Evolutionary conservation across 1,139 yeast genomes (phyloP), one percentile per base, ranked within the genome.

Genomic region (Kodamaea derodonti): DNA sequence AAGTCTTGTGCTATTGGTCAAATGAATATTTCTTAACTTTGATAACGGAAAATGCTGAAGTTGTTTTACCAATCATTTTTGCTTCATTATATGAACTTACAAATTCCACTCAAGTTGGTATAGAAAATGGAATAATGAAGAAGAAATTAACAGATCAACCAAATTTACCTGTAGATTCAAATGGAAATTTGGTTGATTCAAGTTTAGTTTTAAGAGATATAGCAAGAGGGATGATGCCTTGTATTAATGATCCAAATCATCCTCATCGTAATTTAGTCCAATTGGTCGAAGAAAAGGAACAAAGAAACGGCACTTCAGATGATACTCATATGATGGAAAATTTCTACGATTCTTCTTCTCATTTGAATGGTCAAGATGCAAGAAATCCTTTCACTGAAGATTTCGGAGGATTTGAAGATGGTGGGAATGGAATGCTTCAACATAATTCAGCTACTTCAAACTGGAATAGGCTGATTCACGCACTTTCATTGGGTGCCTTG

Each of bases 381-480:
- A 23, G 41, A 24, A 39, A 39, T 24, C 43, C 39, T 12, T 37
- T 39, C 26, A 24, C 32, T 27, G 51, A 47, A 16, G 51, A 46
- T 30, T 46, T 45, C 29, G 36, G 38, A 18, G 41, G 37, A 15
- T 46, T 43, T 28, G 51, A 47, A 14, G 51, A 47, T 16, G 47
- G 47, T 20, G 44, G 45, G 10, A 40, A 37, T 32, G 43, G 43
- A 24, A 39, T 45, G 46, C 49, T 45, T 20, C 50, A 43, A 28
- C 74, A 69, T 45, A 69, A 69, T 44, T 67, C 72, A 27, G 75
- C 75, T 26, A 69, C 75, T 10, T 65, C 72, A 25, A 69, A 62
- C 42, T 92, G 98, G 98, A 92, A 92, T 58, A 76, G 95, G 49
- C 87, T 95, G 32, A 90, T 92, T 32, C 95, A 92, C 49, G 80